Percentiles rank a stretch among this genome's conserved stretches.
Evolutionary conservation across 768 basidiomycete species (phyloP).

Genomic region (Fistulinella prunicolor): DNA sequence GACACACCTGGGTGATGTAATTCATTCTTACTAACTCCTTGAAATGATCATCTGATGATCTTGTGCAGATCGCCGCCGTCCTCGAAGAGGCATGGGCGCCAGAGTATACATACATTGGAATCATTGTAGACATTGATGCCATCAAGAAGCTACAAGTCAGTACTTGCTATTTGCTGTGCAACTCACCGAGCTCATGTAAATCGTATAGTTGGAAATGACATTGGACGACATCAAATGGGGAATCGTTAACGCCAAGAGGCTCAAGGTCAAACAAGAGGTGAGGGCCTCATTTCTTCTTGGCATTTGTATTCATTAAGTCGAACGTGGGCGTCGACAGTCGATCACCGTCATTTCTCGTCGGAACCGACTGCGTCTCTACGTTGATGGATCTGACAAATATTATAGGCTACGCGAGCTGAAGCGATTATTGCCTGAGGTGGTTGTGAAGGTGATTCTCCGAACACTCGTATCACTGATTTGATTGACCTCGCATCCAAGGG

Average conservation of each 20-base stretch:
- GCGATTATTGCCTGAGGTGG: slow-evolving; percentile 76
- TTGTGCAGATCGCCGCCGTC: slow-evolving; percentile 74
- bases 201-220: slow-evolving; percentile 77
- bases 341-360: slow-evolving; percentile 75
- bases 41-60: background rate
- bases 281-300: background rate
- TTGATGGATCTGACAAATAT: slow-evolving; percentile 76
- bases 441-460: slow-evolving; percentile 69
- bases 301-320: background rate
- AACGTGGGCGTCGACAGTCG: slow-evolving; percentile 46
- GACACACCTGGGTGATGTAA: slow-evolving; percentile 90
- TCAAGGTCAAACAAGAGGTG: slow-evolving; percentile 90
- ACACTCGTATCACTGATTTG: background rate
- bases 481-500: slow-evolving; percentile 49
- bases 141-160: slow-evolving; percentile 83
- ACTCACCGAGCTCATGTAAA: background rate
- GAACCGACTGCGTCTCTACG: slow-evolving; percentile 73
- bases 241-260: slow-evolving; percentile 79
- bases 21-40: background rate
- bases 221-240: slow-evolving; percentile 93
- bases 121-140: slow-evolving; percentile 87
- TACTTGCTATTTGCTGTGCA: background rate
- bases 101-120: slow-evolving; percentile 87
- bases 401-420: slow-evolving; percentile 85
- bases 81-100: slow-evolving; percentile 96